Conservation (phyloP, 108 stramenopile species). For the Chaetoceros muelleri region DNA sequence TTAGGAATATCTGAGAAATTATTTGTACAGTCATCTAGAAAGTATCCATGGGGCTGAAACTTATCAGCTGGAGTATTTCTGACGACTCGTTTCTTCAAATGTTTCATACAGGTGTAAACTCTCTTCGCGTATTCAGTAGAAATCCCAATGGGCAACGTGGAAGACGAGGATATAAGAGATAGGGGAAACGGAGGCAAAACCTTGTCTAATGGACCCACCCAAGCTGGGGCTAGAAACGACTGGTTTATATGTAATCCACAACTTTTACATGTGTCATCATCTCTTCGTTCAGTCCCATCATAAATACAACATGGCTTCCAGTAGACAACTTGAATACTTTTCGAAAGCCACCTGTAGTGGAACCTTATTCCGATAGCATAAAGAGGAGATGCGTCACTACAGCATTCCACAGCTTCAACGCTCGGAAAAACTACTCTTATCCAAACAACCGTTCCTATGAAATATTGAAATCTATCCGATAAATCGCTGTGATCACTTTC, state of each 20-base stretch:
- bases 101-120: too few species aligned
- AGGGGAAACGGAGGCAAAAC: not conserved
- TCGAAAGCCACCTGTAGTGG: slow-evolving; percentile 1
- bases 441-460: slow-evolving; percentile 9
- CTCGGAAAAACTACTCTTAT: slow-evolving; percentile 11
- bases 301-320: slow-evolving; percentile 25
- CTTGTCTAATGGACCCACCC: not conserved
- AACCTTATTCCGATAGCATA: slow-evolving; percentile 20
- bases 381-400: slow-evolving; percentile 9
- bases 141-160: not conserved
- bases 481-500: not conserved
- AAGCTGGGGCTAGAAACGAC: slow-evolving; percentile 20
- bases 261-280: not conserved
- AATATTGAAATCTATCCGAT: not conserved
- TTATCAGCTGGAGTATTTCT: too few species aligned
- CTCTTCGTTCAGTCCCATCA: too few species aligned
- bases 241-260: slow-evolving; percentile 4
- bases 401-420: slow-evolving; percentile 7
- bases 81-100: too few species aligned
- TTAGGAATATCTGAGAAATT: too few species aligned
- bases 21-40: too few species aligned
- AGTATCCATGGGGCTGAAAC: too few species aligned
- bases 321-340: slow-evolving; percentile 11
- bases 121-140: too few species aligned
- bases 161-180: not conserved